phyloP scores from a whole-genome alignment of 352 stramenopile species.

The Nothophytophthora sp. region DNA sequence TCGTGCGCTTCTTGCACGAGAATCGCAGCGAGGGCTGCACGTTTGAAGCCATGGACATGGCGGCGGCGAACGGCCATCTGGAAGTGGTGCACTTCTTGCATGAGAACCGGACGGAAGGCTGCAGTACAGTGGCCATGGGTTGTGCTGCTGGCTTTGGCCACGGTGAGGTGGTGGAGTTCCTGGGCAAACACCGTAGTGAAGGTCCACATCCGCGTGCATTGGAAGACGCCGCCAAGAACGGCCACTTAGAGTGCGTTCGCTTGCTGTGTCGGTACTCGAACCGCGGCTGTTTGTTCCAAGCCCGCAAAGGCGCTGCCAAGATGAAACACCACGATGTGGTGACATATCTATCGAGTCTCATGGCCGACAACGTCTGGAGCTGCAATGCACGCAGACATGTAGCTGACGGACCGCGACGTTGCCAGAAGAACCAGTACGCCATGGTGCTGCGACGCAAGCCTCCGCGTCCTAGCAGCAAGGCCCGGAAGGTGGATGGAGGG shows the following conservation, averaged over 20 bases:
- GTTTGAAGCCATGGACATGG: slow-evolving; percentile 36
- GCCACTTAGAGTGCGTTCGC: slow-evolving; percentile 24
- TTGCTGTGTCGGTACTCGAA: slow-evolving; percentile 26
- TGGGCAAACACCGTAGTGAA: slow-evolving; percentile 29
- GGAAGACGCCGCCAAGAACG: slow-evolving; percentile 35
- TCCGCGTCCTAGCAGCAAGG: slow-evolving; percentile 12
- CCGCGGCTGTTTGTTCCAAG: slow-evolving; percentile 33
- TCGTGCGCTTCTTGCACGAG: slow-evolving; percentile 32
- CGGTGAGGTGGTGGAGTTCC: slow-evolving; percentile 24
- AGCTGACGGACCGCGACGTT: slow-evolving; percentile 22
- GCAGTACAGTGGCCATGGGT: slow-evolving; percentile 32
- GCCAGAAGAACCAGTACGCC: slow-evolving; percentile 31
- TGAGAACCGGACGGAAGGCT: slow-evolving; percentile 27
- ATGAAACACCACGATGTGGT: slow-evolving; percentile 26
- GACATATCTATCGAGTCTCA: slow-evolving; percentile 28
- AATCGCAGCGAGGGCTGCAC: slow-evolving; percentile 24
- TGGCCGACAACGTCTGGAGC: slow-evolving; percentile 33
- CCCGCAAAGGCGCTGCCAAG: slow-evolving; percentile 31
- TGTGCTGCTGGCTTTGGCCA: slow-evolving; percentile 28
- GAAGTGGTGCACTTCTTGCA: slow-evolving; percentile 32
- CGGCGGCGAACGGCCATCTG: slow-evolving; percentile 29
- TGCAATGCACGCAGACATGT: slow-evolving; percentile 29
- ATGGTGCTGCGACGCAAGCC: slow-evolving; percentile 24
- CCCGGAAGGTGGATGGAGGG: slow-evolving; percentile 16
- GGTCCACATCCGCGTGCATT: slow-evolving; percentile 33